Evolutionary conservation across 768 basidiomycete genomes (phyloP), one percentile per base, ranked within the genome.

Genomic region (Serendipita vermifera): DNA sequence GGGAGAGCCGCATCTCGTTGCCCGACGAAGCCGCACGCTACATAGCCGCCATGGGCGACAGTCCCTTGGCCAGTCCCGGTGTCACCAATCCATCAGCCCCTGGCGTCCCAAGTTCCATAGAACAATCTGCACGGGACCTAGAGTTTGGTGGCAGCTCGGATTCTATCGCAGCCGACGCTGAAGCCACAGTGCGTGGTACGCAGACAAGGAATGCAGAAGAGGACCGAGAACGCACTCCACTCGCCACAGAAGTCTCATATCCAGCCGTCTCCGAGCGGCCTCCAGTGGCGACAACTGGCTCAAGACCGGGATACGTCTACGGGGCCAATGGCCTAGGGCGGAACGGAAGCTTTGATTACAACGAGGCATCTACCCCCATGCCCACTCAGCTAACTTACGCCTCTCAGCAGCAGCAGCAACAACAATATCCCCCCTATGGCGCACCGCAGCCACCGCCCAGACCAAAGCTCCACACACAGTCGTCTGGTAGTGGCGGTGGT

Each of bases 1-100:
- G 82, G 55, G 82, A 82, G 53, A 87, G 84, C 6, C 75, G 77
- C 22, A 77, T 83, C 51, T 79, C 82, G 32, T 72, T 87, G 33
- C 83, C 87, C 1, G 85, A 87, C 55, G 87, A 89, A 65, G 82
- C 86, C 14, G 78, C 73, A 60, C 79, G 77, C 46, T 87, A 85
- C 63, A 82, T 86, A 56, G 74, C 78, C 33, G 78, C 75, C 61
- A 80, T 85, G 76, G 69, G 68, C 33, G 84, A 86, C 56, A 82
- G 80, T 3, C 81, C 85, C 2, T 64, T 70, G 5, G 68, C 77
- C 26, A 83, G 78, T 62, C 79, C 83, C 4, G 67, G 68, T 39
- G 43, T n/a, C 33, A 24, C 58, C 40, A 51, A 31, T 38, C 20
- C 54, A 13, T 15, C 54, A 5, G 36, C 36, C n/a, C n/a, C n/a